Evolutionary conservation across 2,329 filamentous ascomycete species (phyloP).

Genomic region (Talaromyces amestolkiae): DNA sequence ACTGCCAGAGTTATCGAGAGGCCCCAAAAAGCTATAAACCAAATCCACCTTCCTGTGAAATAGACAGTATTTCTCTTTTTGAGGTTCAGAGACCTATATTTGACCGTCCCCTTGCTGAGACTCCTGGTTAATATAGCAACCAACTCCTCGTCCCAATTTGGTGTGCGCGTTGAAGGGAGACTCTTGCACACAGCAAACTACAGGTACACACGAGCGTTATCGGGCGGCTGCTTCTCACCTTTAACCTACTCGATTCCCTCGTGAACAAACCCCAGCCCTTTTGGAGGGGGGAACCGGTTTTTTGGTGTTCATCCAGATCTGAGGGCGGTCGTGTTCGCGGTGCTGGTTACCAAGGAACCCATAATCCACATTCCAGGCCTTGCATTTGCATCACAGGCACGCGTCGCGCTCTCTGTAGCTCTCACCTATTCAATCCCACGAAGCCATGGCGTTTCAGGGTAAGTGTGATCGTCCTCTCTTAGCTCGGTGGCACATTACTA

Average conservation of each 20-base stretch:
- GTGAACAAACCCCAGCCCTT: slow-evolving; percentile 19
- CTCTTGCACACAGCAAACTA: slow-evolving; percentile 15
- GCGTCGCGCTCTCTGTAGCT: slow-evolving; percentile 33
- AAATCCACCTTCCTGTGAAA: slow-evolving; percentile 20
- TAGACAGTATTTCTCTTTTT: slow-evolving; percentile 18
- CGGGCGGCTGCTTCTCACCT: slow-evolving; percentile 13
- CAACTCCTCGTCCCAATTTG: slow-evolving; percentile 18
- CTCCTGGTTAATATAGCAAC: slow-evolving; percentile 19
- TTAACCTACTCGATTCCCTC: slow-evolving; percentile 17
- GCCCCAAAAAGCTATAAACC: slow-evolving; percentile 22
- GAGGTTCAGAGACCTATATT: slow-evolving; percentile 9
- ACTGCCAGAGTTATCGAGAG: slow-evolving; percentile 5
- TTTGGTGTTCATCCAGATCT: slow-evolving; percentile 15
- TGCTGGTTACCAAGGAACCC: slow-evolving; percentile 38
- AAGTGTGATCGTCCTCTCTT: slow-evolving; percentile 34
- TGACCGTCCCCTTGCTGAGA: slow-evolving; percentile 23
- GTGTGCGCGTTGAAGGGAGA: slow-evolving; percentile 22
- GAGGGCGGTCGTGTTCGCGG: slow-evolving; percentile 26
- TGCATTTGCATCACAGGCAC: slow-evolving; percentile 37
- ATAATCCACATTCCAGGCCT: slow-evolving; percentile 44
- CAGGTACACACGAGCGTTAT: slow-evolving; percentile 18
- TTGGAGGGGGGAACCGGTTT: slow-evolving; percentile 12
- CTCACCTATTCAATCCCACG: slow-evolving; percentile 28
- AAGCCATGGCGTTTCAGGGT: slow-evolving; percentile 39
- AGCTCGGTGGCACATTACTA: slow-evolving; percentile 29